These are phyloP conservation scores for Cryptosporidium felis DNA, from an alignment of 169 alveolate species.

Conservation along the genomic window DNA sequence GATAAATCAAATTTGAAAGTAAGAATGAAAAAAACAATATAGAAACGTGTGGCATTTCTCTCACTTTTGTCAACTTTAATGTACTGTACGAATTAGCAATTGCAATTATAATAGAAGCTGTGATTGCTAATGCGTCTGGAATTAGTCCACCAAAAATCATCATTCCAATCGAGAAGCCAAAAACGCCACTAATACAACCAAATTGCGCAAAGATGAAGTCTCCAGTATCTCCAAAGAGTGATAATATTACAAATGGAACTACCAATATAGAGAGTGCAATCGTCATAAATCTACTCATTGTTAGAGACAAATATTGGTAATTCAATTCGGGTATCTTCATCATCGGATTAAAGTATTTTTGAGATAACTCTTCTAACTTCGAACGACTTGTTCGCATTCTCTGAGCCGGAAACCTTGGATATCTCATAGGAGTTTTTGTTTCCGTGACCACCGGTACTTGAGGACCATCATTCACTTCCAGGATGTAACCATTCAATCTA, in stretches of 20 bases:
- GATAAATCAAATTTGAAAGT: slow-evolving; percentile 34
- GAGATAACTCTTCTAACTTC: slow-evolving; percentile 20
- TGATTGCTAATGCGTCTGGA: slow-evolving; percentile 18
- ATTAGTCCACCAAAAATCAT: slow-evolving; percentile 33
- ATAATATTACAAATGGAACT: slow-evolving; percentile 2
- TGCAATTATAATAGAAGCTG: neutral
- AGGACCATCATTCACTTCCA: slow-evolving; percentile 29
- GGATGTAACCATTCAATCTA: neutral
- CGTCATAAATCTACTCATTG: slow-evolving; percentile 57
- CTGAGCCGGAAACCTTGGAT: slow-evolving; percentile 68
- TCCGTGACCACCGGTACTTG: slow-evolving; percentile 34
- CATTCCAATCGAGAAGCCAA: slow-evolving; percentile 51
- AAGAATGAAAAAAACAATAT: slow-evolving; percentile 47
- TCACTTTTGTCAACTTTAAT: slow-evolving; percentile 30
- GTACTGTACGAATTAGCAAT: slow-evolving; percentile 47
- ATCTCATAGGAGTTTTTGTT: neutral
- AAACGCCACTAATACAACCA: slow-evolving; percentile 53
- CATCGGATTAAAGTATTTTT: slow-evolving; percentile 28
- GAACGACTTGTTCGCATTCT: slow-evolving; percentile 38
- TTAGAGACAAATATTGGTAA: slow-evolving; percentile 50
- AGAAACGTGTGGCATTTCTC: slow-evolving; percentile 60
- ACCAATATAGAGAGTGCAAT: neutral
- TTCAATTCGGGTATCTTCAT: slow-evolving; percentile 65
- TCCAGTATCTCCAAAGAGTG: slow-evolving; percentile 66
- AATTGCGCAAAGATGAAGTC: slow-evolving; percentile 66